These are phyloP conservation scores for Plasmodium malariae DNA, from an alignment of 169 alveolate genomes.

Conservation along the genomic window DNA sequence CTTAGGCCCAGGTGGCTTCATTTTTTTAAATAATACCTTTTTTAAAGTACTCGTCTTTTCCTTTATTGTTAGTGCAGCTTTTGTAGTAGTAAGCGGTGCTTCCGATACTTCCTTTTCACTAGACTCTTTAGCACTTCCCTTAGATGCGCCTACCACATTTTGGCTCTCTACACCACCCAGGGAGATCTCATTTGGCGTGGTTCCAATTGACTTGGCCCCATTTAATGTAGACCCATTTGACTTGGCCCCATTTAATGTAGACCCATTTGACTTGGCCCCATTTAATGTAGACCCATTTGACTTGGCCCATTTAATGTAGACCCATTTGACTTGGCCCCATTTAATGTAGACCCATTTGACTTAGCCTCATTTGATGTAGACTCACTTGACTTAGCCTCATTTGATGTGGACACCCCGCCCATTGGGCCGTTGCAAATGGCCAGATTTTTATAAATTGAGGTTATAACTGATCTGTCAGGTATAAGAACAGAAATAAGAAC, in stretches of 20 bases:
- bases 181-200: no score
- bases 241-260: no score
- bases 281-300: not conserved
- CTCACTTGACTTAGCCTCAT: not conserved
- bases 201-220: no score
- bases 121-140: no score
- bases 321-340: not conserved
- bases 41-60: not conserved
- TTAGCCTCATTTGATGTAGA: not conserved
- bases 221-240: no score
- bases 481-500: conserved; percentile 10
- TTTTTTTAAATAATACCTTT: conserved; percentile 3
- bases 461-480: conserved; percentile 44
- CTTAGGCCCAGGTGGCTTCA: conserved; percentile 3
- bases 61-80: not conserved
- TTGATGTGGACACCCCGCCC: not conserved
- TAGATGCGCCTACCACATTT: no score
- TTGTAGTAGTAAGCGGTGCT: not conserved
- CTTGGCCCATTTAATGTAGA: not conserved
- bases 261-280: no score
- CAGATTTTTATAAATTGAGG: conserved; percentile 46
- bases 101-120: not conserved
- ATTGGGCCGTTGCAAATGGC: not conserved
- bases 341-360: not conserved
- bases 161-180: no score